Evolutionary conservation across 176 grass and related monocot genomes (phyloP).

Genomic region (Cymbopogon citratus): DNA sequence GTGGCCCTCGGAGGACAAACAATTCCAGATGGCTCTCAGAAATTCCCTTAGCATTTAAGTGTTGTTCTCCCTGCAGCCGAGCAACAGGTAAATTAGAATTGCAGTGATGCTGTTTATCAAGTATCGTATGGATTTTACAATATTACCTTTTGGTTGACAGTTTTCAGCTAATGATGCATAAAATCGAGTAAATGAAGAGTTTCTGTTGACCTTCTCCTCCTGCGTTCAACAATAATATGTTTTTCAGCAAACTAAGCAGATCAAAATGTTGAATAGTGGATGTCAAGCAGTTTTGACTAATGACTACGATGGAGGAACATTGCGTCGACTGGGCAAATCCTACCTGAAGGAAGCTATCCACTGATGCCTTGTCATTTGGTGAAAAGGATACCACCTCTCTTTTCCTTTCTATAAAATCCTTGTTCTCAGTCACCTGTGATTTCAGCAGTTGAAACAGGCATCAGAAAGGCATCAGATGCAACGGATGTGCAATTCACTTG

Average conservation of each 20-base stretch:
- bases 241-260: background rate
- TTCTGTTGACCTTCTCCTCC: constrained; percentile 41
- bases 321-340: background rate
- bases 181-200: constrained; percentile 48
- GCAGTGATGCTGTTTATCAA: background rate
- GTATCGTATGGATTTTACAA: background rate
- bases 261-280: background rate
- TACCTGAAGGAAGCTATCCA: constrained; percentile 77
- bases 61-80: no score
- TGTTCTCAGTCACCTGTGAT: constrained; percentile 66
- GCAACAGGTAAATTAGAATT: background rate
- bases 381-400: constrained; percentile 75
- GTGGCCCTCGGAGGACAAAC: no score
- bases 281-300: background rate
- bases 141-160: constrained; percentile 27
- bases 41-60: no score
- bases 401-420: constrained; percentile 66
- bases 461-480: background rate
- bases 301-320: background rate
- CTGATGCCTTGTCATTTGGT: constrained; percentile 60
- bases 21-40: no score
- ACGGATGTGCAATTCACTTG: background rate
- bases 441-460: constrained; percentile 13
- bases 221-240: constrained; percentile 31
- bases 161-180: constrained; percentile 51